Evolutionary conservation across 148 eudicot genomes (phyloP), one percentile per base, ranked within the genome.

Genomic region (Cornus florida): DNA sequence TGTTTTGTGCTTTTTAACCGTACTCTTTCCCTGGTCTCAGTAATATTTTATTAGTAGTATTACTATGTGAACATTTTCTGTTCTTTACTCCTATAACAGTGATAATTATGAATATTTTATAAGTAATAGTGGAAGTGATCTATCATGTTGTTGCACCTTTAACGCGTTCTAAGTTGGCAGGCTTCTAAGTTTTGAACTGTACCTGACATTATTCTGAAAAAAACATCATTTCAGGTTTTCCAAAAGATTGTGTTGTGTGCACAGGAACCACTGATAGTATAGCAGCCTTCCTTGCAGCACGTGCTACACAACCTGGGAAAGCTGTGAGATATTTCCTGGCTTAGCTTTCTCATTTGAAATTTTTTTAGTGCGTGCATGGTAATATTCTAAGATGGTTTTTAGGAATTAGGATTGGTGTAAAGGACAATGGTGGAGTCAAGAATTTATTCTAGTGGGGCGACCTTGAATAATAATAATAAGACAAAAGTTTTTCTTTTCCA

Each of bases 191-290:
- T 59, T 67, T 28, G 50, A 62, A 62, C 48, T 68, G n/a, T 41
- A 28, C 72, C 72, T 80, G 77, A 80, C 32, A 75, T 41, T 77
- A 31, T 67, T 43, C 32, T 17, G 59, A 72, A 59, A 43, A 35
- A 41, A 77, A 69, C 64, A 53, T 77, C 31, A 69, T 83, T 82
- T 79, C 90, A 97, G 99, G 97, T 77, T 97, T 94, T 75, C 79
- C 94, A 10, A 76, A 86, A 79, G 92, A 94, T 62, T 97, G 98
- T 78, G 82, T 85, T 38, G 84, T 91, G 65, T 94, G 99, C 84
- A 87, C 99, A 3, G 99, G 99, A 83, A 97, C 98, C 80, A 97
- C 99, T n/a, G 98, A 97, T 81, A 97, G 99, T 84, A 94, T 97
- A 68, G 99, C 99, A 32, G 99, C 99, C 28, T 97, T 97, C 81